Base-by-base conservation (phyloP, 805 yeast species). In the Candida manassasensis region DNA sequence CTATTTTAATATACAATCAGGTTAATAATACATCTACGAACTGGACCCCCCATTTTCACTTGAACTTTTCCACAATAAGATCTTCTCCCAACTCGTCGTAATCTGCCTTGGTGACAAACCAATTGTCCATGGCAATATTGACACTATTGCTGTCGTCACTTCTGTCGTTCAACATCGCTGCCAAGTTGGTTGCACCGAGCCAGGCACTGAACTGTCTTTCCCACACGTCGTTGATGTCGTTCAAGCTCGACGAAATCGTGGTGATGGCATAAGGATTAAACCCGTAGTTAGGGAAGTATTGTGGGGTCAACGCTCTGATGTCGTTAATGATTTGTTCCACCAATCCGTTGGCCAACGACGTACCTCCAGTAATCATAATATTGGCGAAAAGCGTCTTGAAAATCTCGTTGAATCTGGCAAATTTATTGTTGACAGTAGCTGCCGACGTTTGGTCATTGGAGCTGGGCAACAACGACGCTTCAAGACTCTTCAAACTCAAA, bases 181-280 rank as follows among this genome's bases (percentile, higher is more conserved):
- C 78, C 45, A 81, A 67, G 42, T 79, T 78, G 38, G 80, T 73
- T 1, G 87, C 86, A n/a, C 88, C 88, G 19, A 79, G 59, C 88
- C 88, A 81, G 16, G 73, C 66, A 33, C 81, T 75, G 43, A 67
- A 73, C 42, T 69, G 75, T 42, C 80, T 69, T 41, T 81, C 87
- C 48, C 69, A 63, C 12, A 50, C 45, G 19, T 63, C 67, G 40
- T 53, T 52, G 22, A 54, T 41, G 31, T 58, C 64, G 22, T 57
- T 56, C 14, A 50, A 38, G 17, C 44, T 51, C 9, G 48, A 48
- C 37, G 52, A 47, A 24, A 47, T 43, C 19, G 38, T 40, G 17
- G 36, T 35, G 12, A 42, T 39, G 6, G 40, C 37, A 59, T 53
- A 29, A 10, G 32, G 32, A 58, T 52, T 38, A 63, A 56, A 41